Evolutionary conservation across 495 filamentous ascomycete genomes (phyloP).

Genomic region (Penicillium coffeae): DNA sequence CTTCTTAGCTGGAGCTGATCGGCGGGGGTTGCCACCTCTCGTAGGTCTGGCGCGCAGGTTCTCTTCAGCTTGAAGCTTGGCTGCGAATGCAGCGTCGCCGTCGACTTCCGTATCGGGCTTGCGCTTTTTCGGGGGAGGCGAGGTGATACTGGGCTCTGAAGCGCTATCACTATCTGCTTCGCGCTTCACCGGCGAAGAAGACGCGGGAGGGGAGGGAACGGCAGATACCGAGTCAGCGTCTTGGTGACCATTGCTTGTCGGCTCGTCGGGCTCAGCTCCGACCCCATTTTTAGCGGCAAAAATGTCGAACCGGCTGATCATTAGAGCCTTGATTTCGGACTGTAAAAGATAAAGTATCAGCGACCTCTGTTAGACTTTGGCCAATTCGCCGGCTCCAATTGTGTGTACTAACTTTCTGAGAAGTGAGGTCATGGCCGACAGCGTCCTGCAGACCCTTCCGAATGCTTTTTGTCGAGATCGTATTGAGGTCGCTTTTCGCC

Average conservation of each 20-base stretch:
- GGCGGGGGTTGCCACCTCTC: slow-evolving; percentile 56
- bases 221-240: slow-evolving; percentile 30
- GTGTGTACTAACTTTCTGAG: slow-evolving; percentile 66
- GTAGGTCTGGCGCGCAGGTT: slow-evolving; percentile 72
- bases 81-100: slow-evolving; percentile 80
- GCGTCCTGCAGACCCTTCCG: slow-evolving; percentile 76
- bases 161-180: slow-evolving; percentile 46
- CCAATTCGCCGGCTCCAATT: background rate
- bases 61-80: slow-evolving; percentile 86
- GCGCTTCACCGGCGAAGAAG: slow-evolving; percentile 55
- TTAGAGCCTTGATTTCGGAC: slow-evolving; percentile 77
- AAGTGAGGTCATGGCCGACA: slow-evolving; percentile 75
- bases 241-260: slow-evolving; percentile 42
- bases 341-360: slow-evolving; percentile 28
- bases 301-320: slow-evolving; percentile 86
- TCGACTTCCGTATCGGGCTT: slow-evolving; percentile 55
- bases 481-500: slow-evolving; percentile 73
- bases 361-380: background rate
- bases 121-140: slow-evolving; percentile 53
- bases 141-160: slow-evolving; percentile 41
- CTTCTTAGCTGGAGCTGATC: slow-evolving; percentile 57
- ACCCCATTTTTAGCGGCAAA: slow-evolving; percentile 50
- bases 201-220: slow-evolving; percentile 45
- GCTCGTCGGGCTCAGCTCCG: slow-evolving; percentile 32
- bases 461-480: slow-evolving; percentile 89